These are phyloP conservation scores for Ricinus communis DNA, from an alignment of 345 rosid species.

Conservation along the genomic window DNA sequence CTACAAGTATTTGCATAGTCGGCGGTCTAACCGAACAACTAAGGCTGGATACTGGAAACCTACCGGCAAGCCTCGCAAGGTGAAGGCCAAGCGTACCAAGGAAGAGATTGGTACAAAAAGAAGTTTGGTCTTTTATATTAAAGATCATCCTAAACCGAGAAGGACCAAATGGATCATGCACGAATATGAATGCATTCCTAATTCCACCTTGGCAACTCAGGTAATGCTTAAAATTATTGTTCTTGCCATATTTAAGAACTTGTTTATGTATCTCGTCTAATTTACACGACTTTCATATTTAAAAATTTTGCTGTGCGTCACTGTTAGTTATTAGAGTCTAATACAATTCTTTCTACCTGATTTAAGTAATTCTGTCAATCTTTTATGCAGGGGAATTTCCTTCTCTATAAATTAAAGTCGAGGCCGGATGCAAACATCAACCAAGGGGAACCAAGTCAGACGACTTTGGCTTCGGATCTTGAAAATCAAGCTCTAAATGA, in stretches of 20 bases:
- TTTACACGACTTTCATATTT: too few species aligned
- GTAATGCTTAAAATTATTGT: neutral
- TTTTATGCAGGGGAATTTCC: conserved; percentile 24
- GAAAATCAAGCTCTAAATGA: neutral
- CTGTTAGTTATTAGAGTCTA: too few species aligned
- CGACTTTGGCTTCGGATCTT: neutral
- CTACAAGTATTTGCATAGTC: conserved; percentile 27
- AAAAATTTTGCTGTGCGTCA: too few species aligned
- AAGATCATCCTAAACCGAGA: conserved; percentile 8
- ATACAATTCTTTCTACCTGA: neutral
- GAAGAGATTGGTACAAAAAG: conserved; percentile 40
- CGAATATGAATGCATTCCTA: conserved; percentile 30
- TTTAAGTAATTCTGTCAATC: neutral
- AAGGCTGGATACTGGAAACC: conserved; percentile 52
- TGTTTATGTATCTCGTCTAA: too few species aligned
- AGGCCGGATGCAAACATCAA: conserved; percentile 7
- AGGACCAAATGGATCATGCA: conserved; percentile 38
- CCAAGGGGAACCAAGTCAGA: neutral
- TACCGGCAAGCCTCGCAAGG: conserved; percentile 32
- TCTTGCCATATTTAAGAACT: too few species aligned
- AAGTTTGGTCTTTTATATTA: conserved; percentile 37
- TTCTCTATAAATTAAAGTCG: conserved; percentile 34
- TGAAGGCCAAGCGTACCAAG: conserved; percentile 6
- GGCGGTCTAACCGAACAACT: conserved; percentile 26
- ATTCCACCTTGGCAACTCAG: neutral